A percentile compares a stretch with the other conserved stretches of the same genome.
Conservation (phyloP, 2,329 filamentous ascomycete species). For the Venturiaceae sp. region DNA sequence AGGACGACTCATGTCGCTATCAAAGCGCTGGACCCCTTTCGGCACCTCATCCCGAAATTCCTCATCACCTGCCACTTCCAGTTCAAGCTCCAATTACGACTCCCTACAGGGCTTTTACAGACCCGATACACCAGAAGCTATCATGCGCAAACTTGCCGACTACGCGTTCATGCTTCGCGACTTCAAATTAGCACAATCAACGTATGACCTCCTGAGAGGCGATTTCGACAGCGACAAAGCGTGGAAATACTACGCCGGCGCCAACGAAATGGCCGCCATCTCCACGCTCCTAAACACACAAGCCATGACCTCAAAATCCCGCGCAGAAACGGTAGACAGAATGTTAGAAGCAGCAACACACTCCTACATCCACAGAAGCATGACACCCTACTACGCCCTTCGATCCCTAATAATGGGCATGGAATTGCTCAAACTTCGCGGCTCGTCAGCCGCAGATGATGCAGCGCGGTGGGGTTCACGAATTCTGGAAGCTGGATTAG, state of each 20-base stretch:
- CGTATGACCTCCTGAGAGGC: slow-evolving; percentile 78
- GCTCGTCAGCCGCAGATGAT: slow-evolving; percentile 72
- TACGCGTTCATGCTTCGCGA: slow-evolving; percentile 96
- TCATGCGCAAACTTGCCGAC: slow-evolving; percentile 88
- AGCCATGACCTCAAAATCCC: slow-evolving; percentile 37
- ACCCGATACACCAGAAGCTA: slow-evolving; percentile 75
- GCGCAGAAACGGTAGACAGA: slow-evolving; percentile 68
- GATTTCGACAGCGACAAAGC: slow-evolving; percentile 95
- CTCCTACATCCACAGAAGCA: slow-evolving; percentile 81
- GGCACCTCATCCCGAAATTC: slow-evolving; percentile 51
- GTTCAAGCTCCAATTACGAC: slow-evolving; percentile 50
- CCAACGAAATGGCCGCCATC: slow-evolving; percentile 89
- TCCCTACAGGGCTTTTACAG: slow-evolving; percentile 67
- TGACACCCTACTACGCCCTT: slow-evolving; percentile 67
- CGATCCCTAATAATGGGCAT: slow-evolving; percentile 67
- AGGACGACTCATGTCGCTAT: slow-evolving; percentile 89
- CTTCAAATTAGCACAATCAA: slow-evolving; percentile 85
- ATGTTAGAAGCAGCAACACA: slow-evolving; percentile 88
- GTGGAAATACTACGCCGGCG: slow-evolving; percentile 88
- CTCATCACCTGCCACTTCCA: slow-evolving; percentile 40
- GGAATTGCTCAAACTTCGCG: slow-evolving; percentile 58
- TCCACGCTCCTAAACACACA: slow-evolving; percentile 53
- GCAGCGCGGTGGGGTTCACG: slow-evolving; percentile 77
- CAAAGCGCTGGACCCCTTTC: slow-evolving; percentile 81
- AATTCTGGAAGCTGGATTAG: slow-evolving; percentile 67